phyloP scores from a whole-genome alignment of 1,284 basidiomycete genomes.

The Vanrija sp. region DNA sequence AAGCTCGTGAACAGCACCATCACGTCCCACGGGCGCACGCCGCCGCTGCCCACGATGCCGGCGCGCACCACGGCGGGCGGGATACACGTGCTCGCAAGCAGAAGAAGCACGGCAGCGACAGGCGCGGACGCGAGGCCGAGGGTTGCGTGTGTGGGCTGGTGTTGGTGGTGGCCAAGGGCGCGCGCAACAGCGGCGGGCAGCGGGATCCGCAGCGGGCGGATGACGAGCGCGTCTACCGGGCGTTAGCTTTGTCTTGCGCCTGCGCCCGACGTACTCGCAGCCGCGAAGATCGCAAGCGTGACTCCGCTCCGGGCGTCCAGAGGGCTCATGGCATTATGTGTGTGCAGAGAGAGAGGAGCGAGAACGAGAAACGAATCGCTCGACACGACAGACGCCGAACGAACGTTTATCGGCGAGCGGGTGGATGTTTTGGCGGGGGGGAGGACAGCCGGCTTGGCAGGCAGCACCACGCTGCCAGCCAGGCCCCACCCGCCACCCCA shows the following conservation, averaged over 20 bases:
- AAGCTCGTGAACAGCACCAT: slow-evolving; percentile 87
- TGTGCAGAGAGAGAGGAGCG: not conserved
- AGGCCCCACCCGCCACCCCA: no score
- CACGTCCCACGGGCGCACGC: slow-evolving; percentile 86
- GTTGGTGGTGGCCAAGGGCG: not conserved
- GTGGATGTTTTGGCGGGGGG: no score
- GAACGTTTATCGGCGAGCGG: no score
- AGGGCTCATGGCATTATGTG: no score
- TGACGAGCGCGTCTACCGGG: slow-evolving; percentile 12
- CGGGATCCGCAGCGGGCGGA: slow-evolving; percentile 11
- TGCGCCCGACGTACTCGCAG: slow-evolving; percentile 58
- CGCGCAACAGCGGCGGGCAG: not conserved
- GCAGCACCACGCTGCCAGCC: no score
- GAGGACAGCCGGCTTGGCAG: no score
- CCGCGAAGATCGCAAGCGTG: slow-evolving; percentile 66
- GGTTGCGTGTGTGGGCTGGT: slow-evolving; percentile 47
- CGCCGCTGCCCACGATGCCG: slow-evolving; percentile 63
- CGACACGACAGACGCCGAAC: no score
- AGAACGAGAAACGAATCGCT: no score
- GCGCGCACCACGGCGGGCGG: slow-evolving; percentile 60
- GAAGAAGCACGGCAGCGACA: slow-evolving; percentile 68
- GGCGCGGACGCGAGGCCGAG: slow-evolving; percentile 72
- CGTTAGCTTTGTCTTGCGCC: not conserved
- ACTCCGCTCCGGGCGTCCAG: slow-evolving; percentile 55
- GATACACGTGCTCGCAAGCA: slow-evolving; percentile 72